Conservation (phyloP, 345 rosid genomes). For the Aquilaria yunnanensis region DNA sequence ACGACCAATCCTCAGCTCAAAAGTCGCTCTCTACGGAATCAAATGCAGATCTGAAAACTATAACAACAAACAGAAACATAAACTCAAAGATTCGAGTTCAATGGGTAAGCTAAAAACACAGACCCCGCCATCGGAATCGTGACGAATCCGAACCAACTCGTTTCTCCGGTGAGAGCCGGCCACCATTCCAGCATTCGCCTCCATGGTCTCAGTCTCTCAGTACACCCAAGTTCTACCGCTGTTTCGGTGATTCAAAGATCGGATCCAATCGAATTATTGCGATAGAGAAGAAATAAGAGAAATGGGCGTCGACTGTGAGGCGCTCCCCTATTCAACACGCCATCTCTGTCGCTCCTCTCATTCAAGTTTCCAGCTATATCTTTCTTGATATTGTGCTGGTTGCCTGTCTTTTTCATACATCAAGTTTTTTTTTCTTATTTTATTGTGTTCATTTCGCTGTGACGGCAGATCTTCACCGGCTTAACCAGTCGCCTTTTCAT, state of each 20-base stretch:
- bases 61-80: conserved; percentile 3
- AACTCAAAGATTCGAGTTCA: neutral
- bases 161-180: conserved; percentile 99
- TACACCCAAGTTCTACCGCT: neutral
- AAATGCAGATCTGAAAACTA: conserved; percentile 20
- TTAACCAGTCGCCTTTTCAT: conserved; percentile 20
- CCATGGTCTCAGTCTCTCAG: conserved; percentile 38
- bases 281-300: neutral
- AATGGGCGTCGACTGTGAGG: conserved; percentile 6
- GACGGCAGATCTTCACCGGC: conserved; percentile 26
- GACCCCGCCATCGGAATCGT: conserved; percentile 97
- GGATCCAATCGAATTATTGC: conserved; percentile 3
- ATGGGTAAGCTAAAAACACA: conserved; percentile 24
- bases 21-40: conserved; percentile 11
- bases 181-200: conserved; percentile 91
- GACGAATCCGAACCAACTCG: conserved; percentile 95
- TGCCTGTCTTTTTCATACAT: conserved; percentile 24
- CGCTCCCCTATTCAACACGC: conserved; percentile 52
- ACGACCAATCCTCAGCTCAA: conserved; percentile 4
- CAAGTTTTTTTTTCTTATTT: conserved; percentile 4
- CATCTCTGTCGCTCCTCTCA: conserved; percentile 29
- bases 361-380: conserved; percentile 9
- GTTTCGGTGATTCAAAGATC: neutral
- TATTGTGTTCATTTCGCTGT: conserved; percentile 1
- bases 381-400: neutral